Evolutionary conservation across 106 monocot species (phyloP), one percentile per base, ranked within the genome.

Genomic region (Vanilla planifolia): DNA sequence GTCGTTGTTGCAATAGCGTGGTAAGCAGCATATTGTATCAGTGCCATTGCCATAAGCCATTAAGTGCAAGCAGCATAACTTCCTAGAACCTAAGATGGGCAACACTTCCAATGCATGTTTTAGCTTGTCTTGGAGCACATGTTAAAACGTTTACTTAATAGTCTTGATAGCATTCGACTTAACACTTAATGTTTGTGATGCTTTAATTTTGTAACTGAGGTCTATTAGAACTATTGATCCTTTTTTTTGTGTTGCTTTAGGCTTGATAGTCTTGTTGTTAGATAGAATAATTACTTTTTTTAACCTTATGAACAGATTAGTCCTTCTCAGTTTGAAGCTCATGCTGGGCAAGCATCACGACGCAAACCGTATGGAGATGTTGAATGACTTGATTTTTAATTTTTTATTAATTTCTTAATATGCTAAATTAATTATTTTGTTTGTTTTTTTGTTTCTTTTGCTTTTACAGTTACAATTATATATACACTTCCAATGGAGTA

Each of bases 301-400:
- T 10, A 47, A 43, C 37, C 27, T 27, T 45, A 73, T 66, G 37
- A 53, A 19, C 75, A 95, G 95, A 74, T 95, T 23, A 99, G 92
- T 61, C 98, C 98, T 44, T 99, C 98, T 10, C 84, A 81, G 33
- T 99, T 99, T 83, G 98, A 99, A 83, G 85, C 98, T 73, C 98
- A 99, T 85, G 98, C 98, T 67, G 98, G 98, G 55, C 85, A 73
- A 48, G 73, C 92, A 48, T 61, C 80, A 63, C 61, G 98, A 6
- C 81, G 82, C 32, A 99, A 99, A 78, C 98, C 98, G 92, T 99
- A 52, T 75, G 88, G 72, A 61, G 27, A 51, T 57, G 33, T 57
- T 48, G 36, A 6, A 28, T 35, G 33, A n/a, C n/a, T n/a, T n/a
- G n/a, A n/a, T n/a, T n/a, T n/a, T n/a, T n/a, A n/a, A n/a, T n/a